Percentiles rank a stretch among this genome's conserved stretches.
These are phyloP conservation scores for Sarocladium oryzae DNA, from an alignment of 2,329 filamentous ascomycete species.

Conservation along the genomic window DNA sequence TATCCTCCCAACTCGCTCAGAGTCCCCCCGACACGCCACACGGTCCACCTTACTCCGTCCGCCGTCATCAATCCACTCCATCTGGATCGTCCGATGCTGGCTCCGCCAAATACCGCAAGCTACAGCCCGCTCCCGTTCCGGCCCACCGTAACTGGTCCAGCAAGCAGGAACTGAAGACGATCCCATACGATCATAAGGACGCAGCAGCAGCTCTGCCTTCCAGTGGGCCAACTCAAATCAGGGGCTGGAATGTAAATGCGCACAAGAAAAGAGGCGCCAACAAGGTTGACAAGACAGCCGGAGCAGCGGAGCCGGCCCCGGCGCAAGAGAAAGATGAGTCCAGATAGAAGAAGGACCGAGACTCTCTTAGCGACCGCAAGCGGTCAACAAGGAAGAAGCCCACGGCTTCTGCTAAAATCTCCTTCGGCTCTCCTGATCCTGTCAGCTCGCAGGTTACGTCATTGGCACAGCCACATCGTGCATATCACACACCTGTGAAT, in stretches of 20 bases:
- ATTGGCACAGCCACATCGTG: neutral
- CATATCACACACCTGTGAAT: neutral
- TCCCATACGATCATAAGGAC: conserved; percentile 55
- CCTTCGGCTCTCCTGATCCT: neutral
- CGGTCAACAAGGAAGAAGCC: neutral
- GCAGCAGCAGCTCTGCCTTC: conserved; percentile 50
- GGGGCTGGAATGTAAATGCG: conserved; percentile 48
- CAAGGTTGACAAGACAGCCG: conserved; percentile 27
- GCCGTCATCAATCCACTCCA: conserved; percentile 30
- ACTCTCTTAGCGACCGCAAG: neutral
- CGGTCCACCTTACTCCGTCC: conserved; percentile 22
- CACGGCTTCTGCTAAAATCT: no score
- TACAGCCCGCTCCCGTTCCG: conserved; percentile 51
- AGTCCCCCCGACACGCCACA: conserved; percentile 29
- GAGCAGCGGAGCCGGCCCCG: conserved; percentile 14
- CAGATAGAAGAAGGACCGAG: conserved; percentile 13
- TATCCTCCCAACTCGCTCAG: conserved; percentile 23
- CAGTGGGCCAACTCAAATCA: conserved; percentile 48
- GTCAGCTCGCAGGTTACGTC: neutral
- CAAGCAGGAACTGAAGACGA: conserved; percentile 50
- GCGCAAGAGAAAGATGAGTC: conserved; percentile 12
- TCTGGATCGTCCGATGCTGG: conserved; percentile 32
- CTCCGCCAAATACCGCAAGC: conserved; percentile 46
- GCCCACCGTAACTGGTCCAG: conserved; percentile 41
- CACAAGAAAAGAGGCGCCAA: conserved; percentile 26